Base-by-base conservation (phyloP, 2,329 filamentous ascomycete genomes). In the Elsinoe perseae region DNA sequence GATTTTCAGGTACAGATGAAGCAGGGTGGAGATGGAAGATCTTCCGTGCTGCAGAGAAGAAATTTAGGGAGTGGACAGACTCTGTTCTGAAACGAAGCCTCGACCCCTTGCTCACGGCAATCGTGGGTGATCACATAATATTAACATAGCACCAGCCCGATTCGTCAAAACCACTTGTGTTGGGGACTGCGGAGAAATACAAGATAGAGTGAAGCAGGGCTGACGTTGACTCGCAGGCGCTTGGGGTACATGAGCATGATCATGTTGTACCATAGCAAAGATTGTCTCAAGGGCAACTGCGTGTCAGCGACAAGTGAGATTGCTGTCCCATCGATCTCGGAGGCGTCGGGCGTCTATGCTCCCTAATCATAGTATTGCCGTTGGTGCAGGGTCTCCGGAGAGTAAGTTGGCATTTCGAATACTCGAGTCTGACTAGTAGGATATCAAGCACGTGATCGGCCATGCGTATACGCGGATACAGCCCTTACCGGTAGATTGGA, bases 1-100 rank as follows among this genome's bases (percentile, higher is more conserved):
- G 44, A 57, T 52, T 16, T 43, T 32, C 55, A 52, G 55, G 36
- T 38, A 14, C 9, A 30, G 46, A 27, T 43, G 55, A 52, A 36
- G 20, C 25, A 38, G 30, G 16, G 48, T 52, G 48, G 48, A 52
- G 48, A 25, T 12, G 27, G 46, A 21, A 36, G 25, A 32, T 36
- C 20, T 28, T 50, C 27, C 46, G 27, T 25, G 38, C 38, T 28
- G 28, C 18, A 34, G 46, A 21, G 16, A 36, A 28, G 46, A 50
- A 32, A 50, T 50, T 50, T 50, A 23, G 28, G 28, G 48, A 52
- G 27, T 16, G 25, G n/a, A 23, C 14, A 20, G 28, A 30, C 30
- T 21, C 14, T 14, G n/a, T 16, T 14, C n/a, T 52, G 48, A 27
- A 34, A 30, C 48, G 28, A 52, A 36, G 28, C 40, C 40, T 23